These are phyloP conservation scores for Liquidambar formosana DNA, from an alignment of 164 flowering plant genomes.

Conservation along the genomic window DNA sequence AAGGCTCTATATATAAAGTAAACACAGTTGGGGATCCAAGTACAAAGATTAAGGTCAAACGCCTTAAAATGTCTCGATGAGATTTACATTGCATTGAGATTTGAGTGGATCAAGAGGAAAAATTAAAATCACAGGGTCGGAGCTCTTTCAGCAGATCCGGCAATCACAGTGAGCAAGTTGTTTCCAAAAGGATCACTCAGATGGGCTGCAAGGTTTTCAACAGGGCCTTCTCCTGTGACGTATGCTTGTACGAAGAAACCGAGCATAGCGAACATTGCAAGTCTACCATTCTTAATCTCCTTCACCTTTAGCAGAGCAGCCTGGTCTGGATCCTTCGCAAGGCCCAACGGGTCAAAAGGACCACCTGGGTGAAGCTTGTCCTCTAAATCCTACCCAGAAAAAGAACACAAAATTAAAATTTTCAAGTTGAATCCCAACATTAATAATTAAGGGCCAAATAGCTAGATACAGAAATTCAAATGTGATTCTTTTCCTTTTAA, in stretches of 20 bases:
- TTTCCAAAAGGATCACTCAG: constrained; percentile 96
- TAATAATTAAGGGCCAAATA: not conserved
- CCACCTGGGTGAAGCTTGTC: constrained; percentile 97
- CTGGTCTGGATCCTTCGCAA: constrained; percentile 88
- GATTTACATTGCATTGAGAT: constrained; percentile 13
- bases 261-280: constrained; percentile 99
- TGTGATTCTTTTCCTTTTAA: no score
- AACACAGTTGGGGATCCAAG: no score
- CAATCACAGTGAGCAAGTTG: constrained; percentile 93
- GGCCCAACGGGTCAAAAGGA: constrained; percentile 89
- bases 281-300: constrained; percentile 96
- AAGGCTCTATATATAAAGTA: no score
- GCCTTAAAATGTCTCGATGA: constrained; percentile 5
- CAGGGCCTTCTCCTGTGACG: constrained; percentile 96
- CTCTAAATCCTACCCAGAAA: constrained; percentile 58
- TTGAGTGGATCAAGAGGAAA: not conserved
- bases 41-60: not conserved
- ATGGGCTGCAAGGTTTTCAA: constrained; percentile 86
- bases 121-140: constrained; percentile 60
- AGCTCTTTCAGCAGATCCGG: constrained; percentile 68
- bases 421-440: not conserved
- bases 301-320: constrained; percentile 90
- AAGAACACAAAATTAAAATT: no score
- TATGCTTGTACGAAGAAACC: constrained; percentile 96
- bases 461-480: no score